Evolutionary conservation across 2,329 filamentous ascomycete species (phyloP).

Genomic region (Penicillium crustosum): DNA sequence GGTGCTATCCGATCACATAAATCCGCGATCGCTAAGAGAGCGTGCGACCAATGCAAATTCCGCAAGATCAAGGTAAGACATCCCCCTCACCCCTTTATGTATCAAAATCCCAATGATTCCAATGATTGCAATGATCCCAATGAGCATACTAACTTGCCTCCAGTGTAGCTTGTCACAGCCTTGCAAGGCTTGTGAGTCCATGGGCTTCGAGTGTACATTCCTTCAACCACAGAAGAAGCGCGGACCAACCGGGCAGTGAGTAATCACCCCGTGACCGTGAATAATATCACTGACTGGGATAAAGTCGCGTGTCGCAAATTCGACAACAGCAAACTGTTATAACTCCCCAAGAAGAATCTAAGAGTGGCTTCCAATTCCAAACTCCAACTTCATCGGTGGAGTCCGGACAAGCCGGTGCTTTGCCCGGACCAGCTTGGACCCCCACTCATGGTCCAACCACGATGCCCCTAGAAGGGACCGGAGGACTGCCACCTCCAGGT

Average conservation of each 20-base stretch:
- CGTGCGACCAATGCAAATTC: slow-evolving; percentile 46
- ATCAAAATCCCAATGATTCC: background rate
- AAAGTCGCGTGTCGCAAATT: slow-evolving; percentile 41
- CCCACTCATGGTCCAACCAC: slow-evolving; percentile 21
- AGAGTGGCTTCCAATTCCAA: slow-evolving; percentile 28
- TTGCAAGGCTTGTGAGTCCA: slow-evolving; percentile 40
- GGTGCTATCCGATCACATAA: slow-evolving; percentile 29
- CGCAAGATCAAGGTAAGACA: slow-evolving; percentile 39
- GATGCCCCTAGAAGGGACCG: slow-evolving; percentile 24
- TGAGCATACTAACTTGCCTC: slow-evolving; percentile 4
- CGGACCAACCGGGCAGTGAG: slow-evolving; percentile 41
- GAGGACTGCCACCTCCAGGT: slow-evolving; percentile 20
- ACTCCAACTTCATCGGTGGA: slow-evolving; percentile 21
- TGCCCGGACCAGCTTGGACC: slow-evolving; percentile 25
- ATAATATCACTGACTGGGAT: slow-evolving; percentile 5
- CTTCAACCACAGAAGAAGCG: slow-evolving; percentile 45
- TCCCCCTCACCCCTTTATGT: background rate
- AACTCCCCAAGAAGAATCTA: slow-evolving; percentile 17
- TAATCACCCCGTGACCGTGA: slow-evolving; percentile 12
- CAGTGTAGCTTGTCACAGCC: slow-evolving; percentile 44
- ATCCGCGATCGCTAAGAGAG: slow-evolving; percentile 33
- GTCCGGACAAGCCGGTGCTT: slow-evolving; percentile 17
- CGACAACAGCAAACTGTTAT: slow-evolving; percentile 35
- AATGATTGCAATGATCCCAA: background rate
- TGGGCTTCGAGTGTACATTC: slow-evolving; percentile 44